Percentiles rank a stretch among this genome's conserved stretches.
Evolutionary conservation across 73 alveolate species (phyloP).

Genomic region (Chromera velia): DNA sequence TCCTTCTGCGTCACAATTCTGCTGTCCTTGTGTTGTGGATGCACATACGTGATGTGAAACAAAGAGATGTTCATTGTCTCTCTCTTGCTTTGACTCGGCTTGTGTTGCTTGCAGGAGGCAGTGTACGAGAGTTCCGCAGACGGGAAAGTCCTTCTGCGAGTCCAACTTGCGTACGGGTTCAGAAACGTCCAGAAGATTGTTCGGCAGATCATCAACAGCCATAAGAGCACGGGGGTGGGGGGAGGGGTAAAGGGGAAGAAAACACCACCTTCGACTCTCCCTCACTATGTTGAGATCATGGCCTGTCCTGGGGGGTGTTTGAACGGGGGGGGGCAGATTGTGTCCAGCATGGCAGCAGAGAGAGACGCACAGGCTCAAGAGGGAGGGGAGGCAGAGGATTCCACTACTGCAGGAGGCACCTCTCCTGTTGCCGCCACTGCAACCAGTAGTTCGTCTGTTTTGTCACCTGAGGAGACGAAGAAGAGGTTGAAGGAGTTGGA

Average conservation of each 20-base stretch:
- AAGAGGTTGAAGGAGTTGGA: neutral
- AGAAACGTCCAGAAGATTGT: slow-evolving; percentile 78
- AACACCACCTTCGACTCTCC: slow-evolving; percentile 4
- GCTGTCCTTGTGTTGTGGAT: too few relatives aligned
- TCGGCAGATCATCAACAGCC: slow-evolving; percentile 53
- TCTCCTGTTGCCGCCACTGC: too few relatives aligned
- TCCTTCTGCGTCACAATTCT: too few relatives aligned
- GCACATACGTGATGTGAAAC: too few relatives aligned
- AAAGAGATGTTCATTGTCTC: too few relatives aligned
- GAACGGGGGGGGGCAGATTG: slow-evolving; percentile 88
- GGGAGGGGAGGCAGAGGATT: neutral
- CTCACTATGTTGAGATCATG: slow-evolving; percentile 78
- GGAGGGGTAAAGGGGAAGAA: slow-evolving; percentile 56
- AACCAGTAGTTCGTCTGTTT: too few relatives aligned
- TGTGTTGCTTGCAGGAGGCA: too few relatives aligned
- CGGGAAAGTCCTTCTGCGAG: slow-evolving; percentile 49
- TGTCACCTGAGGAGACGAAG: neutral
- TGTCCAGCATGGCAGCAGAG: neutral
- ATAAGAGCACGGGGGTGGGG: too few relatives aligned
- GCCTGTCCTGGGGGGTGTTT: slow-evolving; percentile 96
- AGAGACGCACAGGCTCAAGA: neutral
- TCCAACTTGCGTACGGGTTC: slow-evolving; percentile 81
- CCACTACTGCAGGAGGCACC: neutral
- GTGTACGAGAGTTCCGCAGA: too few relatives aligned
- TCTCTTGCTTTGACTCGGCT: too few relatives aligned